Conservation (phyloP, 768 basidiomycete genomes). For the Macrolepiota dolichaula region DNA sequence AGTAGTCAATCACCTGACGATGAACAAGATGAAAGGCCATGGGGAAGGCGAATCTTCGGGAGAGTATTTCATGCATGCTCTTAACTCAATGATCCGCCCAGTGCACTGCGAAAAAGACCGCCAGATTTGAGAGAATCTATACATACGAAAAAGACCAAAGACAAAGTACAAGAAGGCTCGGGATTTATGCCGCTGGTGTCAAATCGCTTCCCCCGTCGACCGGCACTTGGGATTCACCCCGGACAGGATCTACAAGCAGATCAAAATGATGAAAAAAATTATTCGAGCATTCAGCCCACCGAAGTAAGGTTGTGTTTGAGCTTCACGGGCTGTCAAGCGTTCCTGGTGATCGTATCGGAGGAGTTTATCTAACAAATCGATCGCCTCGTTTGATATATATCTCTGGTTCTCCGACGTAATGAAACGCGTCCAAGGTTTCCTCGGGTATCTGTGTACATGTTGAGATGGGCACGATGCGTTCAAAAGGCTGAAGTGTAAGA, state of each 20-base stretch:
- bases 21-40: not conserved
- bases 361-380: constrained; percentile 94
- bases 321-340: constrained; percentile 90
- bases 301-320: constrained; percentile 91
- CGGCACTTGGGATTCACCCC: constrained; percentile 38
- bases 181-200: constrained; percentile 39
- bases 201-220: constrained; percentile 67
- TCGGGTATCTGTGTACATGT: constrained; percentile 61
- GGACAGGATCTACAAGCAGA: constrained; percentile 58
- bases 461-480: not conserved
- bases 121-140: constrained; percentile 28
- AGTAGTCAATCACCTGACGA: not conserved
- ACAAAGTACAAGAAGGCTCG: constrained; percentile 18
- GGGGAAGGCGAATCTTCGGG: not conserved
- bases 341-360: constrained; percentile 97
- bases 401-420: constrained; percentile 95
- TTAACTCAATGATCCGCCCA: not conserved
- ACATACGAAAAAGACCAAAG: constrained; percentile 31
- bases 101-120: not conserved
- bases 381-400: constrained; percentile 94
- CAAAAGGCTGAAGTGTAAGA: constrained; percentile 15
- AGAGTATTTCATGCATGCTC: not conserved
- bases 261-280: constrained; percentile 16
- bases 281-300: constrained; percentile 39
- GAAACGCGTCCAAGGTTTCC: constrained; percentile 94